Evolutionary conservation across 495 filamentous ascomycete genomes (phyloP), one percentile per base, ranked within the genome.

Genomic region (Penicillium manginii): DNA sequence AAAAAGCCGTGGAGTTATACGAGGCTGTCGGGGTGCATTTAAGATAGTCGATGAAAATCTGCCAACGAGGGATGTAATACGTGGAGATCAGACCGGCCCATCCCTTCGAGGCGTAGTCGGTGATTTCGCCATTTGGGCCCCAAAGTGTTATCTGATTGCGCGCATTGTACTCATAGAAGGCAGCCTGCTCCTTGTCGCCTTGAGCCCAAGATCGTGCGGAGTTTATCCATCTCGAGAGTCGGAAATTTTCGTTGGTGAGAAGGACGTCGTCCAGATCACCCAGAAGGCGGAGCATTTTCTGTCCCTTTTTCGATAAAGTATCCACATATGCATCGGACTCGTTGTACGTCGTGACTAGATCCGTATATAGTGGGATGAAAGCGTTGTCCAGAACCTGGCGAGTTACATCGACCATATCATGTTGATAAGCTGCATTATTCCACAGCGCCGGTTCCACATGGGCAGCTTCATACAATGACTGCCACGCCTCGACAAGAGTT

Each of bases 71-170:
- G 1, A 73, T 21, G 57, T 83, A 83, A 66, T 83, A 84, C 2
- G 71, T 71, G 2, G 66, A 69, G 1, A 83, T 72, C 2, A 84
- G 60, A 6, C 80, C 80, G 39, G 71, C 71, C 81, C 80, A 84
- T 37, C 64, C 62, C 57, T 82, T 83, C 0, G 73, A 77, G 2
- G 79, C 79, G 57, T 83, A 83, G 60, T 83, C 81, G 23, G 58
- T 69, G 23, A 83, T 81, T 60, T 84, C 63, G 11, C 81, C 78
- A 2, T 60, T 61, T 1, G 81, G 81, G 0, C 82, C 82, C 80
- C 80, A 84, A 4, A 82, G 69, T 14, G 81, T 83, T 52, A 83
- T 74, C 56, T 83, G 80, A 55, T 83, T 83, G 45, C 77, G 73
- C 8, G 81, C 81, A 39, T 83, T 69, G 58, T 81, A 83, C 55